Percentiles rank a stretch among this genome's conserved stretches.
Evolutionary conservation across 176 grass and related monocot genomes (phyloP).

Genomic region (Rhynchospora tenuis): DNA sequence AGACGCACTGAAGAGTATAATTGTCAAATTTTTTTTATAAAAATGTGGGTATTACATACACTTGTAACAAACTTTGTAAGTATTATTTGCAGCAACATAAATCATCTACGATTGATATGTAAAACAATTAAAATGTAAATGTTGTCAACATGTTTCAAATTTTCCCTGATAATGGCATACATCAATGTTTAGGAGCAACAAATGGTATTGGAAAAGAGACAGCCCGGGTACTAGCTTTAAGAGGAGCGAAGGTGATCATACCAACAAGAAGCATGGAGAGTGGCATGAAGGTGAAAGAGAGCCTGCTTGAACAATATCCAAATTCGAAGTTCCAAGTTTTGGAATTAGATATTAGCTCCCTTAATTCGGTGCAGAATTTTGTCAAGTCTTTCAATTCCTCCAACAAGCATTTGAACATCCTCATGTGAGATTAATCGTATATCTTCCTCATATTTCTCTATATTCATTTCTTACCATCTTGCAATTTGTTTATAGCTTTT

Average conservation of each 20-base stretch:
- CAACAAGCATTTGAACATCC: constrained; percentile 58
- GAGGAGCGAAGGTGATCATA: constrained; percentile 81
- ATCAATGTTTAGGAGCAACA: constrained; percentile 44
- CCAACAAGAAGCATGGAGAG: constrained; percentile 54
- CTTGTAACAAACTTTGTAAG: background rate
- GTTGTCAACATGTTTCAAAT: background rate
- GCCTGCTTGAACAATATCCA: constrained; percentile 49
- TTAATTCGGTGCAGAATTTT: constrained; percentile 53
- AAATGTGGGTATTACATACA: background rate
- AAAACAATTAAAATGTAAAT: background rate
- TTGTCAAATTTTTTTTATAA: background rate
- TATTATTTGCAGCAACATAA: background rate
- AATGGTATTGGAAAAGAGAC: constrained; percentile 90
- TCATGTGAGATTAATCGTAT: constrained; percentile 42
- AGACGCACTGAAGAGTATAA: background rate
- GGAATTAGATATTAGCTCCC: constrained; percentile 82
- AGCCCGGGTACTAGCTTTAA: constrained; percentile 58
- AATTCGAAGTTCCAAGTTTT: constrained; percentile 52
- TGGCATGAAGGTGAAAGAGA: constrained; percentile 60
- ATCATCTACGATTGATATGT: background rate
- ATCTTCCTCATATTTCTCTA: background rate
- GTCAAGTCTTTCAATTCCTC: constrained; percentile 43
- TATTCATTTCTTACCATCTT: background rate
- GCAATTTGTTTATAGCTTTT: background rate
- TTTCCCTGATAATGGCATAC: background rate